Evolutionary conservation across 208 protist species (phyloP).

Genomic region (Histomonas meleagridis): DNA sequence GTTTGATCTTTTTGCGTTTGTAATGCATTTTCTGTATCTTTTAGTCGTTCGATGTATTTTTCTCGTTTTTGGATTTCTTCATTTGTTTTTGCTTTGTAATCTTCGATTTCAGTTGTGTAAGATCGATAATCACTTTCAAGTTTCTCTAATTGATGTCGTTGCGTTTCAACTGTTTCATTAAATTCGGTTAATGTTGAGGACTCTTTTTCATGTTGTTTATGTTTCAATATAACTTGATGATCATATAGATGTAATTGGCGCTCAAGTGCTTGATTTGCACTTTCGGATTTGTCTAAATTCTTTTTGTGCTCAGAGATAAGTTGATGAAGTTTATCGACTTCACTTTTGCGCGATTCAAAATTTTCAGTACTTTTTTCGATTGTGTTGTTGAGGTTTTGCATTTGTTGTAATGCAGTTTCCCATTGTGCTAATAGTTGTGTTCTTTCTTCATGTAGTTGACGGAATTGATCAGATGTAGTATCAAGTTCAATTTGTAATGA

Average conservation of each 20-base stretch:
- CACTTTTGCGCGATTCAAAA: neutral
- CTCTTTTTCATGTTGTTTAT: neutral
- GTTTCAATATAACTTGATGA: neutral
- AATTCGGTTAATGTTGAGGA: neutral
- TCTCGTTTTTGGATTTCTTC: neutral
- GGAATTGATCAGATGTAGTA: neutral
- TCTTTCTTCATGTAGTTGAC: slow-evolving; percentile 3
- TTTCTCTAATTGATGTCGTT: neutral
- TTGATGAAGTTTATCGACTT: neutral
- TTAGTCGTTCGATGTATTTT: neutral
- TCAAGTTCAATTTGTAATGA: slow-evolving; percentile 37
- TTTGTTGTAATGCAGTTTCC: neutral
- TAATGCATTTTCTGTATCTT: slow-evolving; percentile 3
- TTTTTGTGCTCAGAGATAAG: neutral
- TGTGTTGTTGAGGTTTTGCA: neutral
- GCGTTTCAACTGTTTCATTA: neutral
- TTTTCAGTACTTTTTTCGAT: neutral
- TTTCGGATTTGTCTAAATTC: neutral
- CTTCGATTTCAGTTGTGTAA: neutral
- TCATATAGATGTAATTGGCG: neutral
- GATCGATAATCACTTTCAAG: neutral
- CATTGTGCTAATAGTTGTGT: slow-evolving; percentile 24
- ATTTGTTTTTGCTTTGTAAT: neutral
- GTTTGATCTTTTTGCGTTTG: neutral
- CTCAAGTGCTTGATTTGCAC: neutral